Base-by-base conservation (phyloP, 2,329 filamentous ascomycete genomes). In the Diaporthe sp. region DNA sequence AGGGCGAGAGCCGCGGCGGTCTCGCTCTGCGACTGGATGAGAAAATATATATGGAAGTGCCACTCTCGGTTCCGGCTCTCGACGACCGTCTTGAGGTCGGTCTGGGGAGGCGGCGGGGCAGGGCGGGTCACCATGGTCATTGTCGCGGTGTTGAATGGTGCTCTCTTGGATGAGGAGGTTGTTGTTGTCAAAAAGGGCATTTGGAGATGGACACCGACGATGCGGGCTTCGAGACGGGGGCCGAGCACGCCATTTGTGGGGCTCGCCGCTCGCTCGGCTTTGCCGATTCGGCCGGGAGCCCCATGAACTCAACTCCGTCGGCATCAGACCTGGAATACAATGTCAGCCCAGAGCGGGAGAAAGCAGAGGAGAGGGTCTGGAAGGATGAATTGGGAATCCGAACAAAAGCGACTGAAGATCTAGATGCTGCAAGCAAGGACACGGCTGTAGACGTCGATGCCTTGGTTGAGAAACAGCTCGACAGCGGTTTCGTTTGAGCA, bases 41-140 rank as follows among this genome's bases (percentile, higher is more conserved):
- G 55, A 72, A 82, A 82, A 44, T 82, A 82, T 22, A 82, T 82
- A 58, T 82, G 81, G 71, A 82, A 82, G 70, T 82, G 81, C 81
- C 81, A 81, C 72, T 81, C 80, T 35, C 80, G 77, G 13, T 77
- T 80, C 22, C 80, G 79, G 25, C 63, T 72, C 55, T 80, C 78
- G 22, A 81, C 80, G 2, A 81, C 80, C 5, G 79, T 80, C 61
- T 81, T 78, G 9, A 81, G 71, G 66, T 81, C 80, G 19, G 75
- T 75, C 63, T 81, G 78, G 17, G 79, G 80, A 7, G 71, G 35
- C 7, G 77, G 75, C 4, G 55, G 55, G 22, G 71, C 44, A 32
- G 79, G 70, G 10, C 73, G 72, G 0, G 73, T 78, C 8, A 80
- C 25, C 73, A 72, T 74, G 15, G 61, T 75, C 75, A 77, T 75